A percentile compares a stretch with the other conserved stretches of the same genome.
These are phyloP conservation scores for Suhomyces bribrorum DNA, from an alignment of 1,139 yeast species.

Conservation along the genomic window DNA sequence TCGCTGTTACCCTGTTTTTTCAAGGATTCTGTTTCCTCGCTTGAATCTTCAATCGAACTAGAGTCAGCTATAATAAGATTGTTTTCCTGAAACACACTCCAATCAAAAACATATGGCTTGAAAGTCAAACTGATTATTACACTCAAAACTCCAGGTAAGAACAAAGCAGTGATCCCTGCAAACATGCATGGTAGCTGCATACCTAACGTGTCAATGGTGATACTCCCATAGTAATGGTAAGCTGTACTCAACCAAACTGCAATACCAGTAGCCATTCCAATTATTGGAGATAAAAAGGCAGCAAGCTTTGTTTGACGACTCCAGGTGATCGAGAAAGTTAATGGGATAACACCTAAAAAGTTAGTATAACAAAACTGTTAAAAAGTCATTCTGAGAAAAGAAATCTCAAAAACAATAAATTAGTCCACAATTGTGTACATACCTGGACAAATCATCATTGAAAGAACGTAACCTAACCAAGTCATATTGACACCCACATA, in stretches of 20 bases:
- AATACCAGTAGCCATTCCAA: constrained; percentile 26
- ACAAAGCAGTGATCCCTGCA: constrained; percentile 29
- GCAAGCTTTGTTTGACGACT: constrained; percentile 30
- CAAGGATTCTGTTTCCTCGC: constrained; percentile 1
- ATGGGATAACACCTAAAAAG: constrained; percentile 27
- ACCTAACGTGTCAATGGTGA: constrained; percentile 20
- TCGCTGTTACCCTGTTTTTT: not conserved
- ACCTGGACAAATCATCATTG: constrained; percentile 40
- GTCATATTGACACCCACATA: constrained; percentile 35
- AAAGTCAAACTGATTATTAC: constrained; percentile 27
- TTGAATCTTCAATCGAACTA: constrained; percentile 2
- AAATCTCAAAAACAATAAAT: no score
- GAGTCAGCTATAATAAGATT: constrained; percentile 24
- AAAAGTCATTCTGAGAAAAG: not conserved
- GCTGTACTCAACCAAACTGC: constrained; percentile 30
- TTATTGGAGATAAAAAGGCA: constrained; percentile 27
- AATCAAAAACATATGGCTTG: constrained; percentile 34
- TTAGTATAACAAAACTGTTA: not conserved
- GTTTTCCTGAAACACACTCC: constrained; percentile 25
- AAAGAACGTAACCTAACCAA: constrained; percentile 37
- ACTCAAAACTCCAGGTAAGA: constrained; percentile 32
- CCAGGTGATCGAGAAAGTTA: constrained; percentile 37
- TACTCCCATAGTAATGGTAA: constrained; percentile 25
- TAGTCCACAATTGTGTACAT: not conserved
- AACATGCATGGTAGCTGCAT: constrained; percentile 12